phyloP scores from a whole-genome alignment of 225 moss, liverwort and hornwort species.

The Marchantia paleacea region DNA sequence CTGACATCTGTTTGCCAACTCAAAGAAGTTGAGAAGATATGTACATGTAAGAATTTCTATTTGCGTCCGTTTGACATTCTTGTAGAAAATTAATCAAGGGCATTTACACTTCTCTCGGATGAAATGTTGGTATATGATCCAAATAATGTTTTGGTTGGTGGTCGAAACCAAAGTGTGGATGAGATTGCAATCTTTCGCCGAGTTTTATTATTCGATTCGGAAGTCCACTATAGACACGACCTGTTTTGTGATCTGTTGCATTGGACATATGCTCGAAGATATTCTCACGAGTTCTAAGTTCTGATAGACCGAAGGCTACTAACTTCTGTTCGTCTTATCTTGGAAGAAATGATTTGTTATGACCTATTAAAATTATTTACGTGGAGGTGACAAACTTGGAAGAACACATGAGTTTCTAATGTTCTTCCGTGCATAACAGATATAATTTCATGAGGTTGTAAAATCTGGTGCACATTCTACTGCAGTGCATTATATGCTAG shows the following conservation, averaged over 20 bases:
- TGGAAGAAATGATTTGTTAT: not conserved
- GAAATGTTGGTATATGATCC: not conserved
- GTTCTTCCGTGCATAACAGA: too few species aligned
- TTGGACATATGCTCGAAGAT: not conserved
- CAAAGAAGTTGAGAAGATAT: too few species aligned
- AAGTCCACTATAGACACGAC: too few species aligned
- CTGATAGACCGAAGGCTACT: not conserved
- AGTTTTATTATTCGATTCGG: too few species aligned
- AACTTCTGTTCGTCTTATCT: not conserved
- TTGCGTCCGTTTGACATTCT: too few species aligned
- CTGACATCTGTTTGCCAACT: too few species aligned
- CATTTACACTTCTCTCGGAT: too few species aligned
- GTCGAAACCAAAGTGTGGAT: not conserved
- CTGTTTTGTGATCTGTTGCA: not conserved
- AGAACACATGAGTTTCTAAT: too few species aligned
- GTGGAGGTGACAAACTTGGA: too few species aligned
- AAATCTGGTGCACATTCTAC: not conserved
- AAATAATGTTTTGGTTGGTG: not conserved
- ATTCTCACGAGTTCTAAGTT: not conserved
- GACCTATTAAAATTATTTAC: not conserved
- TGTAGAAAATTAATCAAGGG: too few species aligned
- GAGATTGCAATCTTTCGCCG: not conserved
- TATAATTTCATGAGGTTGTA: too few species aligned
- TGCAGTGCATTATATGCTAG: not conserved
- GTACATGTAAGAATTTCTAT: too few species aligned